Evolutionary conservation across 345 rosid species (phyloP), one percentile per base, ranked within the genome.

Genomic region (Stellera chamaejasme): DNA sequence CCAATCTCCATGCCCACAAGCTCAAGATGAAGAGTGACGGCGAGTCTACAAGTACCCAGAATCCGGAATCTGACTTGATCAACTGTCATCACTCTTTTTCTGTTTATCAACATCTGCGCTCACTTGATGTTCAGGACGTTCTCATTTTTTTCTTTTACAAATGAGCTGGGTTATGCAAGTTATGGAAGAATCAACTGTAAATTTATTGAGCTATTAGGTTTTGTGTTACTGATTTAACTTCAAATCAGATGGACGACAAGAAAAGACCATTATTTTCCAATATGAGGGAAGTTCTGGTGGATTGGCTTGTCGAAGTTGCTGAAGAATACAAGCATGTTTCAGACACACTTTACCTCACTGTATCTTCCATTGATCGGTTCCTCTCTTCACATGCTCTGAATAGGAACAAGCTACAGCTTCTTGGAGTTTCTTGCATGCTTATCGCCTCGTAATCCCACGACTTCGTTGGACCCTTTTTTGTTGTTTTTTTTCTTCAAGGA

Each of bases 371-470:
- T 48, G 90, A 87, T 39, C 69, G 82, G 66, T 87, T 60, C 69
- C 63, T 83, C n/a, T 83, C 90, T 27, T 47, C 43, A 11, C 74
- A 52, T 42, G 60, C n/a, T 32, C 70, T 81, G 45, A 76, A 56
- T 43, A 55, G 79, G 65, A 78, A 74, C 49, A 79, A 67, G 52
- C 81, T 83, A 39, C 90, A 87, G 65, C 79, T 87, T 3, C 77
- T 87, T 13, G 95, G 95, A 11, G 82, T 87, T 52, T 71, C 86
- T 48, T 72, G 83, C 45, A 87, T 87, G 95, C 84, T 83, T 43
- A 76, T 83, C 64, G 88, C 95, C 63, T 81, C 82, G 90, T 86
- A 83, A 69, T 69, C 10, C 15, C 13, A 50, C 15, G 19, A 62
- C 3, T 32, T 32, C 13, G 43, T 52, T 43, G 1, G 13, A 2